phyloP scores from a whole-genome alignment of 139 green algal species.

The Deuterostichococcus epilithicus region DNA sequence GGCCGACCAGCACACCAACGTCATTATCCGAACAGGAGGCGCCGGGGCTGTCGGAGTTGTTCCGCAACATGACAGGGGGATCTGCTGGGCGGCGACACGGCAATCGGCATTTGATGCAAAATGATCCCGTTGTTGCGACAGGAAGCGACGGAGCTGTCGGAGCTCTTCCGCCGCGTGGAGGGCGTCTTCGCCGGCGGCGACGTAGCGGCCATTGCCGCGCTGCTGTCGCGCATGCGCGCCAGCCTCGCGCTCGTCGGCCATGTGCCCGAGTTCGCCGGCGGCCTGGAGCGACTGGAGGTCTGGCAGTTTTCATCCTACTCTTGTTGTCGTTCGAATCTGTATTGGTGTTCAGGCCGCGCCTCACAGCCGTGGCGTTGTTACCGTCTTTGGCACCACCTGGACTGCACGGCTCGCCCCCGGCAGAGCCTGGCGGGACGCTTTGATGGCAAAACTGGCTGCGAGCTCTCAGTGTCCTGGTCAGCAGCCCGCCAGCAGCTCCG shows the following conservation, averaged over 20 bases:
- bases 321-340: too few relatives aligned
- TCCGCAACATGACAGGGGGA: slow-evolving; percentile 69
- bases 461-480: too few relatives aligned
- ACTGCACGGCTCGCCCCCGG: too few relatives aligned
- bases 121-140: neutral
- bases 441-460: too few relatives aligned
- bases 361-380: too few relatives aligned
- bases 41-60: slow-evolving; percentile 72
- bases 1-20: neutral
- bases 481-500: too few relatives aligned
- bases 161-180: slow-evolving; percentile 77
- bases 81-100: slow-evolving; percentile 40
- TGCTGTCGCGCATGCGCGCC: slow-evolving; percentile 72
- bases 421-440: too few relatives aligned
- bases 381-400: too few relatives aligned
- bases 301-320: neutral
- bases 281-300: slow-evolving; percentile 23
- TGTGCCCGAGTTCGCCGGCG: slow-evolving; percentile 39
- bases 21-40: slow-evolving; percentile 52
- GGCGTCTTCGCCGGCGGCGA: slow-evolving; percentile 69
- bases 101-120: neutral
- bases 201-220: slow-evolving; percentile 69
- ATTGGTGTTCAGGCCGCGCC: too few relatives aligned
- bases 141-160: slow-evolving; percentile 82
- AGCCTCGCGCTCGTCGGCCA: slow-evolving; percentile 59